Conservation (phyloP, 306 rosid species). For the Vigna angularis region DNA sequence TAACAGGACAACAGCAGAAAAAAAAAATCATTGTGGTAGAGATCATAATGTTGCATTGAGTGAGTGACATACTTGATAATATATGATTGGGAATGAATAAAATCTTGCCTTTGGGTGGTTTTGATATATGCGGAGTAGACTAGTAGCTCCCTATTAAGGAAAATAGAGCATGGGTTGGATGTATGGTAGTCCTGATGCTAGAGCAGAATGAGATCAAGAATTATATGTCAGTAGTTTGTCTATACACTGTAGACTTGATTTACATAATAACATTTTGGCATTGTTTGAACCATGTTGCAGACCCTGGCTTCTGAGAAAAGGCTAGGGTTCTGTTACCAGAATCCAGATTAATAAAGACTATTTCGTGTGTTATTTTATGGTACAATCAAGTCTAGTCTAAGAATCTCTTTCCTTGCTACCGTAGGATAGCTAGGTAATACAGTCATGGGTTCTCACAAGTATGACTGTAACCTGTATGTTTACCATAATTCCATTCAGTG, state of each 20-base stretch:
- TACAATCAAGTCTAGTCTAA: constrained; percentile 5
- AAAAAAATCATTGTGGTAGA: not conserved
- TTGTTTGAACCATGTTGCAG: not conserved
- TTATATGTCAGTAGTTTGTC: not conserved
- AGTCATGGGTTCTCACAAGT: constrained; percentile 1
- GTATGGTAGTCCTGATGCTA: not conserved
- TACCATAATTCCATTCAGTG: not conserved
- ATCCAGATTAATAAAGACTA: not conserved
- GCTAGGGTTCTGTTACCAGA: not conserved
- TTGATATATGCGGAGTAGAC: not conserved
- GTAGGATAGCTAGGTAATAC: constrained; percentile 14
- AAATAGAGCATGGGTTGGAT: not conserved
- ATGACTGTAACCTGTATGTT: constrained; percentile 2
- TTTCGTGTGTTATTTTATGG: constrained; percentile 4
- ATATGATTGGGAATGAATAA: not conserved
- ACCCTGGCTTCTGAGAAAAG: not conserved
- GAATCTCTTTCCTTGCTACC: constrained; percentile 8
- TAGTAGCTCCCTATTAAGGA: not conserved
- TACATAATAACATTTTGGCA: not conserved
- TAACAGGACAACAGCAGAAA: not conserved
- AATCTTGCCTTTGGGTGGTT: not conserved
- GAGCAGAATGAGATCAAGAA: not conserved
- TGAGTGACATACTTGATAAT: not conserved
- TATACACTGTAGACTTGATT: not conserved
- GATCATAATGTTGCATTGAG: not conserved